phyloP scores from a whole-genome alignment of 108 stramenopile genomes.

The Skeletonema marinoi region DNA sequence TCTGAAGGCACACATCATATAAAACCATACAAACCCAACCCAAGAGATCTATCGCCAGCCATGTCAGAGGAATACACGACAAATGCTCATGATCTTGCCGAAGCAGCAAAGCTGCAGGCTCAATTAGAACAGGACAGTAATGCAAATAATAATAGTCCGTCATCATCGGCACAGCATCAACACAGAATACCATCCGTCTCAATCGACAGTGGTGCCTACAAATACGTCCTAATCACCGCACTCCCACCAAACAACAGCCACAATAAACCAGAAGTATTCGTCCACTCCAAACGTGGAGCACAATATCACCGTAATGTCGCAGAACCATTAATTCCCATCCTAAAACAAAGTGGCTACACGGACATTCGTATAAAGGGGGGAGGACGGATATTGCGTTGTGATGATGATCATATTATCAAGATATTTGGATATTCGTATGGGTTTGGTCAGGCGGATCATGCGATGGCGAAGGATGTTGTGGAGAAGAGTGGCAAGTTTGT shows the following conservation, averaged over 20 bases:
- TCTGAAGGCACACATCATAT: no score
- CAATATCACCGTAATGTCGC: slow-evolving; percentile 82
- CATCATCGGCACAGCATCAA: slow-evolving; percentile 4
- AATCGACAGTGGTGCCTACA: slow-evolving; percentile 75
- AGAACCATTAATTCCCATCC: slow-evolving; percentile 62
- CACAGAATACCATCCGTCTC: slow-evolving; percentile 57
- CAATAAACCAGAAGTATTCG: slow-evolving; percentile 52
- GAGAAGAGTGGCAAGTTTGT: slow-evolving; percentile 52
- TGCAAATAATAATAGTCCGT: not conserved
- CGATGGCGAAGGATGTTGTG: slow-evolving; percentile 58
- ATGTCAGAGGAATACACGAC: slow-evolving; percentile 51
- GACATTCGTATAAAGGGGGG: slow-evolving; percentile 76
- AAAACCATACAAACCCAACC: not conserved
- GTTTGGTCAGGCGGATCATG: slow-evolving; percentile 83
- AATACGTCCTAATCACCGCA: slow-evolving; percentile 81
- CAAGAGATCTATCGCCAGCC: not conserved
- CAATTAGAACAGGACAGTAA: slow-evolving; percentile 24
- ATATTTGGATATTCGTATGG: slow-evolving; percentile 85
- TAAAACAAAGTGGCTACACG: slow-evolving; percentile 60
- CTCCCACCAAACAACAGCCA: slow-evolving; percentile 16
- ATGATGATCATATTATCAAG: slow-evolving; percentile 49
- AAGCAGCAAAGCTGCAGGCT: slow-evolving; percentile 65
- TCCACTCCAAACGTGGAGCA: slow-evolving; percentile 62
- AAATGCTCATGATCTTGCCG: slow-evolving; percentile 70
- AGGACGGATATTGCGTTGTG: slow-evolving; percentile 65